Evolutionary conservation across 2,329 filamentous ascomycete genomes (phyloP).

Genomic region (Cladophialophora carrionii): DNA sequence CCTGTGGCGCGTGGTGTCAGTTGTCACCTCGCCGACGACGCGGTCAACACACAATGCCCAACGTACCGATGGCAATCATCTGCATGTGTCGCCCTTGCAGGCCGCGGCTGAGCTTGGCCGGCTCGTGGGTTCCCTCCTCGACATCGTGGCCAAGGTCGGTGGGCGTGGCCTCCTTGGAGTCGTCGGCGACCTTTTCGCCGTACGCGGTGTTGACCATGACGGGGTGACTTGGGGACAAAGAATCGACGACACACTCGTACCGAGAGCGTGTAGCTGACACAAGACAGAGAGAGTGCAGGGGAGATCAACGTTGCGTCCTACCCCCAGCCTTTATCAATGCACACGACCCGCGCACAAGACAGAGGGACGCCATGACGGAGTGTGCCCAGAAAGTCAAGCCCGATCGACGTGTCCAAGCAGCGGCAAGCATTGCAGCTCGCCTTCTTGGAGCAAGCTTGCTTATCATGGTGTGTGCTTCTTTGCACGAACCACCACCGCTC

Average conservation of each 20-base stretch:
- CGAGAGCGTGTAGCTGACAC: not conserved
- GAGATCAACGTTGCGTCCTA: not conserved
- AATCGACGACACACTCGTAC: not conserved
- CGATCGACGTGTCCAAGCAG: conserved; percentile 2
- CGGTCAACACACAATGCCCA: too few species aligned
- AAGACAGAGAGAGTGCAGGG: not conserved
- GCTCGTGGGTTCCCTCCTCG: conserved; percentile 18
- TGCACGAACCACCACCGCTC: not conserved
- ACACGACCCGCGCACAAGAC: not conserved
- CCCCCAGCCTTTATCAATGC: not conserved
- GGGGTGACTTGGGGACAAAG: conserved; percentile 2
- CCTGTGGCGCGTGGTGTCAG: conserved; percentile 33
- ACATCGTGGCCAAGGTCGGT: conserved; percentile 17
- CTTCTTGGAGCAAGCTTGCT: conserved; percentile 3
- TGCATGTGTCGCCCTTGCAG: conserved; percentile 54
- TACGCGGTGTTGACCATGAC: conserved; percentile 21
- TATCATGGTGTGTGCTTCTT: not conserved
- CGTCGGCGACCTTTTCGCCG: conserved; percentile 13
- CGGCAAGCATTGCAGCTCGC: conserved; percentile 3
- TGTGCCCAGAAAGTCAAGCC: not conserved
- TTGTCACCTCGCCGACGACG: too few species aligned
- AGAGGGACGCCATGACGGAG: not conserved
- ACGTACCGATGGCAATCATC: conserved; percentile 39
- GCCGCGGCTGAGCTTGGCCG: conserved; percentile 13
- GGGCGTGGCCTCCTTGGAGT: conserved; percentile 9